Percentiles rank a stretch among this genome's conserved stretches.
phyloP scores from a whole-genome alignment of 495 filamentous ascomycete species.

The Daldinia childiae region DNA sequence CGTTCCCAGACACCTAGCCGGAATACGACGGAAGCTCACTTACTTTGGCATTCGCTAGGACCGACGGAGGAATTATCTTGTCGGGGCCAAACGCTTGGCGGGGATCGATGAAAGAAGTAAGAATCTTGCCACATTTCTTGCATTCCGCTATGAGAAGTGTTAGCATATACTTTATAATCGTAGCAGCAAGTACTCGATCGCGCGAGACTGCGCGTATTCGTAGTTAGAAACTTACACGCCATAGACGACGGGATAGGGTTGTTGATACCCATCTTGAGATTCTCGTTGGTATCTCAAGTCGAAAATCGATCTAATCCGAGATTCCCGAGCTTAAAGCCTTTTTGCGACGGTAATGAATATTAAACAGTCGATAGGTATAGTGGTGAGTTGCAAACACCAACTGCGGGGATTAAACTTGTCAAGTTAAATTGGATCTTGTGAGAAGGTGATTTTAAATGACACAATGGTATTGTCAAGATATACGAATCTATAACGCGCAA shows the following conservation, averaged over 20 bases:
- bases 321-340: constrained; percentile 21
- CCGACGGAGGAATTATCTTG: constrained; percentile 93
- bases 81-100: constrained; percentile 94
- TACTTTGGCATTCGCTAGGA: constrained; percentile 93
- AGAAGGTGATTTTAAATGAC: constrained; percentile 4
- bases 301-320: constrained; percentile 11
- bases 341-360: constrained; percentile 17
- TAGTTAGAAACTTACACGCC: constrained; percentile 59
- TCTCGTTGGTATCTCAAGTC: constrained; percentile 5
- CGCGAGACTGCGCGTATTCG: constrained; percentile 17
- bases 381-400: constrained; percentile 20
- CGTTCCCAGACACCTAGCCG: background rate
- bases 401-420: constrained; percentile 21
- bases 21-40: constrained; percentile 32
- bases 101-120: constrained; percentile 94
- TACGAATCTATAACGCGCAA: constrained; percentile 5
- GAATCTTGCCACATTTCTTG: constrained; percentile 90
- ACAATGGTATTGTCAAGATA: background rate
- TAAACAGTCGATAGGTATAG: constrained; percentile 1
- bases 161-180: constrained; percentile 17
- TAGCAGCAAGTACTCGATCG: background rate
- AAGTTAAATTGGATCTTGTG: constrained; percentile 3
- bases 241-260: constrained; percentile 68
- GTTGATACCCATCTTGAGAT: constrained; percentile 62
- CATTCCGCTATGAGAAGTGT: constrained; percentile 72